Evolutionary conservation across 164 flowering plant genomes (phyloP), one percentile per base, ranked within the genome.

Genomic region (Aristolochia californica): DNA sequence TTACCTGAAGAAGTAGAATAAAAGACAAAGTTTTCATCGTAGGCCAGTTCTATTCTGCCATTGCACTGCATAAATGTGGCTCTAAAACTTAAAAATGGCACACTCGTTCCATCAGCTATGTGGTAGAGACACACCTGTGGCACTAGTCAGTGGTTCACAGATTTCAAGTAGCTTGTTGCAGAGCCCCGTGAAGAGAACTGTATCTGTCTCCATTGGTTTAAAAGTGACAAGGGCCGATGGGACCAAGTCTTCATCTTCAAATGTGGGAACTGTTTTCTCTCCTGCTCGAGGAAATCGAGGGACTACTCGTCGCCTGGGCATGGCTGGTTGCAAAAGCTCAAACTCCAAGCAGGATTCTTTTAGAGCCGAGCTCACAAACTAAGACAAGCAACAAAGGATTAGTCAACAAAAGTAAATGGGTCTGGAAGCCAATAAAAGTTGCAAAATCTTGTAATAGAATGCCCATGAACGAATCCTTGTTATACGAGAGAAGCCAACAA

Each of bases 141-240:
- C 20, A 43, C 57, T 53, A 16, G 64, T 65, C 53, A 90, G 83
- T 9, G 94, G 94, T 65, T 87, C 95, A 48, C 74, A 83, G 30
- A 79, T 80, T 65, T 77, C 81, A 30, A 93, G 98, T 10, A 89
- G 84, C 55, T 87, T 95, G 61, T 84, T 88, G 13, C 77, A 54
- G 5, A 93, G 85, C 22, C 98, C 98, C 1, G 95, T 93, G 72
- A 88, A 93, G 17, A 80, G 81, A 16, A 70, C 48, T 5, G 87
- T 81, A 71, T 83, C 95, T 50, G 98, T 82, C 72, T 88, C 96
- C 4, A 77, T 60, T 5, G 94, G 98, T 52, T 57, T 87, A 74
- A 83, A 89, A 72, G 83, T 93, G 64, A 89, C 53, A n/a, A 93
- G 88, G 47, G 98, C 88, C 7, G 95, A 73, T 7, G 98, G 98